Conservation (phyloP, 371 early-diverging fungal genomes). For the Phascolomyces articulosus region DNA sequence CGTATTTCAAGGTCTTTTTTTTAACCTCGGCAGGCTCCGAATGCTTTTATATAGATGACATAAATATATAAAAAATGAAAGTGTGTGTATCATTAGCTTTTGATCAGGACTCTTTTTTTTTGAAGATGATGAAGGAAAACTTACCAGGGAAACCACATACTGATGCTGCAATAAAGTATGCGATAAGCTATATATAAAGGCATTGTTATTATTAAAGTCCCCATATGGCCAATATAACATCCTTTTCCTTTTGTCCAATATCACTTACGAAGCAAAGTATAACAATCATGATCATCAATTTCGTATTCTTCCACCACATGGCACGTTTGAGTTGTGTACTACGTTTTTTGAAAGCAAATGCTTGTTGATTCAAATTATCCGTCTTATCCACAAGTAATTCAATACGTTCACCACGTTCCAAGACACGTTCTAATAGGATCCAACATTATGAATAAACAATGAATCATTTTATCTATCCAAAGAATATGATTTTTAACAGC, state of each 20-base stretch:
- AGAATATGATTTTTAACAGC: no score
- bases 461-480: background rate
- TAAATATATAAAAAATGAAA: background rate
- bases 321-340: slow-evolving; percentile 84
- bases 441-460: background rate
- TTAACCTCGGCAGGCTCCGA: slow-evolving; percentile 22
- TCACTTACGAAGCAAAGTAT: slow-evolving; percentile 68
- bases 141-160: slow-evolving; percentile 81
- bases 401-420: slow-evolving; percentile 92
- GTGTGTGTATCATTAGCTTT: background rate
- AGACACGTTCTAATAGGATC: slow-evolving; percentile 72
- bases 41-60: slow-evolving; percentile 24
- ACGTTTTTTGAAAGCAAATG: slow-evolving; percentile 89
- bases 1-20: background rate
- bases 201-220: background rate
- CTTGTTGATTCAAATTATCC: slow-evolving; percentile 83
- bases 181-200: slow-evolving; percentile 49
- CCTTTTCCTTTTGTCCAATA: no score
- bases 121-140: no score
- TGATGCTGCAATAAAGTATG: slow-evolving; percentile 68
- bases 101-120: no score
- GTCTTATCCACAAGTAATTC: slow-evolving; percentile 92
- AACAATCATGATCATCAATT: slow-evolving; percentile 74
- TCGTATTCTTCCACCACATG: slow-evolving; percentile 95
- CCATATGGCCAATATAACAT: background rate